A percentile compares a stretch with the other conserved stretches of the same genome.
phyloP scores from a whole-genome alignment of 2,329 filamentous ascomycete species.

The Sporothrix brasiliensis region DNA sequence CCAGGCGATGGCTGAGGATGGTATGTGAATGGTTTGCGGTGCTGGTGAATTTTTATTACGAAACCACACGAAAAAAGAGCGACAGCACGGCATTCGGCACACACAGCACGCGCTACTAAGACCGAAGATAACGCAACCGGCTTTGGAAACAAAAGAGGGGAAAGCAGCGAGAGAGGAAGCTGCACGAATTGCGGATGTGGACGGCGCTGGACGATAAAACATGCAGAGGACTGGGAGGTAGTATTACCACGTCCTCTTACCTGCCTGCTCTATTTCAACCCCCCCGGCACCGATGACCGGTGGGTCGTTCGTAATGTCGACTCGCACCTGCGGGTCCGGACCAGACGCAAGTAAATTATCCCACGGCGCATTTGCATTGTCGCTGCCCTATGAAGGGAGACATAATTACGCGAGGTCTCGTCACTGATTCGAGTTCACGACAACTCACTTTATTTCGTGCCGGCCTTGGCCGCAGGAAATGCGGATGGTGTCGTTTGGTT shows the following conservation, averaged over 20 bases:
- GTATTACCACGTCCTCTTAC: too few relatives aligned
- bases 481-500: background rate
- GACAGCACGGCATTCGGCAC: constrained; percentile 15
- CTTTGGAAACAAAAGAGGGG: background rate
- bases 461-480: constrained; percentile 23
- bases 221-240: background rate
- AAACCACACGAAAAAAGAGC: background rate
- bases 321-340: background rate
- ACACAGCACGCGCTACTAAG: constrained; percentile 5
- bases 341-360: background rate
- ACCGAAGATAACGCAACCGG: constrained; percentile 2
- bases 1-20: background rate
- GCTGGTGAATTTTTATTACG: background rate
- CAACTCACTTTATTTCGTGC: background rate
- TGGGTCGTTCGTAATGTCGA: background rate
- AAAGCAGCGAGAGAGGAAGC: constrained; percentile 11
- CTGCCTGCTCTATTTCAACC: background rate
- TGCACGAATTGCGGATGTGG: background rate
- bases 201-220: background rate
- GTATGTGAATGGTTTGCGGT: background rate
- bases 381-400: constrained; percentile 2
- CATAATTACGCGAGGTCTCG: background rate
- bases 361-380: too few relatives aligned
- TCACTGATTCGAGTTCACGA: background rate
- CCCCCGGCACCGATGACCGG: constrained; percentile 24